Evolutionary conservation across 495 filamentous ascomycete genomes (phyloP).

Genomic region (Venustampulla echinocandica): DNA sequence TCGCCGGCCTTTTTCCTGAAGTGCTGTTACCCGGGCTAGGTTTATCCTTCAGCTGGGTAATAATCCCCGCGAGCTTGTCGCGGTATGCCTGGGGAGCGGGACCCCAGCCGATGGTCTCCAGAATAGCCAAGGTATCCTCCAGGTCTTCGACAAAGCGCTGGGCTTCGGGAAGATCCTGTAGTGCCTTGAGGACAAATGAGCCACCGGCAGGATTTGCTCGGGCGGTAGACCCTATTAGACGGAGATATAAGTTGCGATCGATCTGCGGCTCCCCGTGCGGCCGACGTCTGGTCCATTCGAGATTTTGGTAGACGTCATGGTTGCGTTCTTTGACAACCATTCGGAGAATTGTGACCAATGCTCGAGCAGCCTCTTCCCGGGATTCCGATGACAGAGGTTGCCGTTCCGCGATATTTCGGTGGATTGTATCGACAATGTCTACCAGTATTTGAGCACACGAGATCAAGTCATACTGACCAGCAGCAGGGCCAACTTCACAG

Average conservation of each 20-base stretch:
- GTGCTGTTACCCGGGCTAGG: constrained; percentile 4
- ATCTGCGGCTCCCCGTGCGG: constrained; percentile 15
- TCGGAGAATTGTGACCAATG: constrained; percentile 17
- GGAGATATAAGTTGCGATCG: constrained; percentile 22
- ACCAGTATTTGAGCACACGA: constrained; percentile 21
- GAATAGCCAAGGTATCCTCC: constrained; percentile 12
- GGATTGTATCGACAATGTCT: constrained; percentile 17
- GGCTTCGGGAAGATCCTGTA: constrained; percentile 20
- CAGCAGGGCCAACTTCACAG: constrained; percentile 4
- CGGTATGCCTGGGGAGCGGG: constrained; percentile 16
- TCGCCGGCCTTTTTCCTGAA: constrained; percentile 10
- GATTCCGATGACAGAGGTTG: constrained; percentile 14
- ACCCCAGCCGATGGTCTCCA: constrained; percentile 14
- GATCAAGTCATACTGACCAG: constrained; percentile 12
- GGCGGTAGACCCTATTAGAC: constrained; percentile 16
- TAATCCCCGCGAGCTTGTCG: constrained; percentile 12
- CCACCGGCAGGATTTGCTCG: constrained; percentile 10
- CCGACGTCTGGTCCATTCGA: constrained; percentile 8
- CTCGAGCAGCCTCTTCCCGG: constrained; percentile 15
- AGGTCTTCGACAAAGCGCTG: constrained; percentile 14
- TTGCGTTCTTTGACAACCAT: constrained; percentile 22
- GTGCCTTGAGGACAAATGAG: constrained; percentile 17
- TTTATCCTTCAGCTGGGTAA: constrained; percentile 12
- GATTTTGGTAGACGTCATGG: constrained; percentile 18
- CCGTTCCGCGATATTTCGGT: constrained; percentile 7